Conservation (phyloP, 306 rosid genomes). For the Quercus alba region DNA sequence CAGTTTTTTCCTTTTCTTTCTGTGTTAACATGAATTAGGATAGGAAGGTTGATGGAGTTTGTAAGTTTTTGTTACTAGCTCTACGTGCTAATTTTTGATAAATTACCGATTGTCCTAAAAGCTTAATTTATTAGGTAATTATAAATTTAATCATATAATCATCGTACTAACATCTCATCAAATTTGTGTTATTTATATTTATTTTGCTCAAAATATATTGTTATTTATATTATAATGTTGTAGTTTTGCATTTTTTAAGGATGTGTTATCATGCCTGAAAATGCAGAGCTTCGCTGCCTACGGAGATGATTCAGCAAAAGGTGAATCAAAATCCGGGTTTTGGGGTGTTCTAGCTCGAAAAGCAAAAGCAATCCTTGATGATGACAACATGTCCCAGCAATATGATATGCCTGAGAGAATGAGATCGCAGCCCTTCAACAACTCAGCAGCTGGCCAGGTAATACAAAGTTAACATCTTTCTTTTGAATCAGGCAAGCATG, state of each 20-base stretch:
- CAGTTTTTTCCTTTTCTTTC: not conserved
- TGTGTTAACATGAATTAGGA: no score
- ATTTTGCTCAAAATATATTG: no score
- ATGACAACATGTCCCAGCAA: slow-evolving; percentile 36
- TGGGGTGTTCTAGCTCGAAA: slow-evolving; percentile 88
- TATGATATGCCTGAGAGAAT: slow-evolving; percentile 20
- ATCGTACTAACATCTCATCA: not conserved
- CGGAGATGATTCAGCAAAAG: slow-evolving; percentile 32
- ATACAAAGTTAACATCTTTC: not conserved
- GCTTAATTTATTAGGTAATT: no score
- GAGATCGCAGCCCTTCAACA: slow-evolving; percentile 30
- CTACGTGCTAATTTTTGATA: not conserved
- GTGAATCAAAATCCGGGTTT: slow-evolving; percentile 59
- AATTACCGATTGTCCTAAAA: no score
- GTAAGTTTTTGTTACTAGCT: not conserved
- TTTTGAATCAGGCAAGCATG: not conserved
- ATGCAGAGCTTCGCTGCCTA: slow-evolving; percentile 60
- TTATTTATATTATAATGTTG: not conserved
- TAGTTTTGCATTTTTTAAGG: not conserved
- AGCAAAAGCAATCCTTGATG: slow-evolving; percentile 88
- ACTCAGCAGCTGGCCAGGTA: slow-evolving; percentile 54
- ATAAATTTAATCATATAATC: no score
- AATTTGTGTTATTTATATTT: not conserved
- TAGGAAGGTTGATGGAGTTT: not conserved
- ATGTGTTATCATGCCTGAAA: not conserved